Base-by-base conservation (phyloP, 129 eudicot genomes). In the Logfia minima region DNA sequence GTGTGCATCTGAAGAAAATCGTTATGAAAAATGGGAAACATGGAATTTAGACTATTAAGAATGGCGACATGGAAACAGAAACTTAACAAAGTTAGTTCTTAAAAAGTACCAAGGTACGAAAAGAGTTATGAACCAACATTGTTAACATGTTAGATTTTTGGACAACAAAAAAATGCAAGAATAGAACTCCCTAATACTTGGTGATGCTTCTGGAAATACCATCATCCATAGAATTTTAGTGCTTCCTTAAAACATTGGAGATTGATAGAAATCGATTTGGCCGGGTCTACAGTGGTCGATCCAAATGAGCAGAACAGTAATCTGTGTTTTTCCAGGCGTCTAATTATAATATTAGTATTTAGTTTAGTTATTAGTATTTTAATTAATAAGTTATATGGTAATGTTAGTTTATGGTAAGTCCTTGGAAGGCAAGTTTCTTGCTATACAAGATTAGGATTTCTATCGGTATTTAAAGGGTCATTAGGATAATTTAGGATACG, bases 1-100 rank as follows among this genome's bases (percentile, higher is more conserved):
- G 83, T 91, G 99, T 79, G 99, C 99, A 91, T 91, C 99, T 94
- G 93, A 22, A 56, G 18, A 75, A 78, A 61, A 77, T 41, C 34
- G 71, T 3, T 52, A 68, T 48, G 28, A 76, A 35, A 72, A 55
- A 64, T 21, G 32, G 18, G 19, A 48, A 73, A 59, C 8, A 35
- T 29, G 9, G 24, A 51, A 79, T 14, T 43, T 41, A 48, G 63
- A 69, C 21, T 70, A 59, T 29, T 45, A 63, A 32, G 31, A 45
- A 21, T 61, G 70, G 60, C 11, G 60, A 37, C 1, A 24, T 71
- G 39, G 26, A 62, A 65, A 71, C 51, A 26, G 8, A 3, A 58
- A 60, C 4, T 81, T 34, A 26, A 31, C 10, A n/a, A 37, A 32
- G 64, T 58, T 60, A 3, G 18, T 19, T 61, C 66, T 41, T 60